Percentiles rank a stretch among this genome's conserved stretches.
These are phyloP conservation scores for Phytopythium mirpurense DNA, from an alignment of 352 stramenopile species.

Conservation along the genomic window DNA sequence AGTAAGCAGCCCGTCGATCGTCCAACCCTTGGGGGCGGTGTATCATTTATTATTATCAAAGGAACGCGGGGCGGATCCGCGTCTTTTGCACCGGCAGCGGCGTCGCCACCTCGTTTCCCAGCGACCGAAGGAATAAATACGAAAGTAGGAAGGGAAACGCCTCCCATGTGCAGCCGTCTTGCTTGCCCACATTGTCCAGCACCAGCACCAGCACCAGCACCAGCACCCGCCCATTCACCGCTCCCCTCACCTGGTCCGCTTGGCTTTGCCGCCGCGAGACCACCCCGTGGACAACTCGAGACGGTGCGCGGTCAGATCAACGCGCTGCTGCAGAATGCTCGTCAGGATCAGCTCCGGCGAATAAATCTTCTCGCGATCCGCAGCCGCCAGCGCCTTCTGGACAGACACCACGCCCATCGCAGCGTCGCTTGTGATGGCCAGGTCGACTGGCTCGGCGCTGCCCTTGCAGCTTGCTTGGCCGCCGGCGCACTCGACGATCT, in stretches of 20 bases:
- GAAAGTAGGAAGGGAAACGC: no score
- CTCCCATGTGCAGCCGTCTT: no score
- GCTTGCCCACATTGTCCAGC: no score
- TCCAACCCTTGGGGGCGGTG: no score
- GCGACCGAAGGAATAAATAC: constrained; percentile 2
- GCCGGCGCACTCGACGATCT: constrained; percentile 47
- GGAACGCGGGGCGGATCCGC: background rate
- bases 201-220: no score
- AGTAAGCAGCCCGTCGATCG: constrained; percentile 10
- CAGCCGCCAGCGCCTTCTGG: constrained; percentile 27
- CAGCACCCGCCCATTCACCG: no score
- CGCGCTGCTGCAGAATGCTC: constrained; percentile 32
- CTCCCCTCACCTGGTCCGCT: background rate
- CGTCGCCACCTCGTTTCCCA: background rate
- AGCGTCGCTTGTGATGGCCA: constrained; percentile 41
- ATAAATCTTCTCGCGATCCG: constrained; percentile 28
- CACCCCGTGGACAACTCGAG: constrained; percentile 13
- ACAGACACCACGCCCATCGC: constrained; percentile 25
- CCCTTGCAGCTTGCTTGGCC: constrained; percentile 27
- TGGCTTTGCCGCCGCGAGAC: background rate
- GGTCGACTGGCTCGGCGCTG: constrained; percentile 18
- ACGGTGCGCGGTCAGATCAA: constrained; percentile 29
- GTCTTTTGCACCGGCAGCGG: background rate
- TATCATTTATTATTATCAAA: constrained; percentile 16
- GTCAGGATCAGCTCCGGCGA: constrained; percentile 41